Evolutionary conservation across 2,329 filamentous ascomycete species (phyloP), one percentile per base, ranked within the genome.

Genomic region (Claviceps africana): DNA sequence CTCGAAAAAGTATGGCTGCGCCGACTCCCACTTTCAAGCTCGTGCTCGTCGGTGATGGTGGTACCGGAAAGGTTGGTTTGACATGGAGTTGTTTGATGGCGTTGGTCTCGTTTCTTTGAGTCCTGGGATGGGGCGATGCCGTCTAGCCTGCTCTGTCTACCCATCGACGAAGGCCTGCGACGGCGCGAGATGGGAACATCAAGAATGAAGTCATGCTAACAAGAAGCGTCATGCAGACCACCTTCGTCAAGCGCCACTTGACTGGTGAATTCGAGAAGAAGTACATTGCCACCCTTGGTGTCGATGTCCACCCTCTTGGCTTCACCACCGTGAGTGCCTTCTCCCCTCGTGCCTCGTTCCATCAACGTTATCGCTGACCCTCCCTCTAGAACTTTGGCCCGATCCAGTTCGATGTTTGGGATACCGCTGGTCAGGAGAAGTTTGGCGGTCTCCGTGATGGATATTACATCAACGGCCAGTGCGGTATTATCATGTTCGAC

Each of bases 221-320:
- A 22, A 50, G 11, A 11, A 17, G 11, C n/a, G 9, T 13, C 1
- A 45, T 50, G 54, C 68, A 98, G 93, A 98, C 93, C 71, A 98
- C 93, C 70, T 98, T 98, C 75, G 93, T 98, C 81, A 98, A 98
- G 86, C 93, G 93, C 70, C 93, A 98, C 77, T 82, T 97, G 83
- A 98, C 93, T 69, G 93, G 93, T 72, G 93, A 98, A 73, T 98
- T 98, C 71, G 93, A 98, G 79, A 98, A 98, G 86, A 98, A 97
- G 80, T 98, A 98, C 78, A 97, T 98, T 73, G 93, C 93, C 66
- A 98, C 93, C 56, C 88, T 98, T 60, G 93, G 93, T 85, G 93
- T 98, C 70, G 93, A 98, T 74, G 93, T 98, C 61, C 93, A 98
- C 80, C 93, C 93, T 71, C 88, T 98, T 61, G 86, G 84, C 67